Evolutionary conservation across 306 rosid genomes (phyloP).

Genomic region (Cucurbita ficifolia): DNA sequence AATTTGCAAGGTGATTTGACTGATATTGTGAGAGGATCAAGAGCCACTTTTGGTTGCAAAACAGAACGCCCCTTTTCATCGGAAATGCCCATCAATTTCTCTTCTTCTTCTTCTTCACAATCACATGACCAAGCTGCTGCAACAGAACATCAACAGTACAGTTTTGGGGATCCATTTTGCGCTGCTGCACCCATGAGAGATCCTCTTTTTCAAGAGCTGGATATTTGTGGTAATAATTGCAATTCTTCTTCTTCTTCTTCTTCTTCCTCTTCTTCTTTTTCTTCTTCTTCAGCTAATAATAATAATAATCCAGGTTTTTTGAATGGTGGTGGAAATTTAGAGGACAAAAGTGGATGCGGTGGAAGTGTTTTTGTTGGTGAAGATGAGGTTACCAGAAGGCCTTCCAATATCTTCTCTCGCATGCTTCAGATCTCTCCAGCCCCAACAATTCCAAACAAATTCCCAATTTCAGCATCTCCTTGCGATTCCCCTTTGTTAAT

Average conservation of each 20-base stretch:
- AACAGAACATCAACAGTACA: background rate
- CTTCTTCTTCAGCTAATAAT: background rate
- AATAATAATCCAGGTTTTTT: background rate
- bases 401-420: slow-evolving; percentile 53
- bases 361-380: background rate
- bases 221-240: background rate
- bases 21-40: slow-evolving; percentile 40
- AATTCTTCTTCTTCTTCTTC: background rate
- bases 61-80: slow-evolving; percentile 9
- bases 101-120: background rate
- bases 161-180: slow-evolving; percentile 78
- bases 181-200: slow-evolving; percentile 32
- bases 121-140: background rate
- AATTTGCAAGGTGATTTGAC: slow-evolving; percentile 79
- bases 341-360: background rate
- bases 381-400: slow-evolving; percentile 3
- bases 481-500: background rate
- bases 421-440: slow-evolving; percentile 87
- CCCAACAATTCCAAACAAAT: background rate
- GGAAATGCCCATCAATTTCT: slow-evolving; percentile 7
- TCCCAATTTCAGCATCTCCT: background rate
- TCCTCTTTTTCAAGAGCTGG: slow-evolving; percentile 39
- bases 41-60: slow-evolving; percentile 8
- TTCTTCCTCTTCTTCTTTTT: background rate
- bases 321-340: background rate